Conservation (phyloP, 371 early-diverging fungal genomes). For the Mucor ambiguus region DNA sequence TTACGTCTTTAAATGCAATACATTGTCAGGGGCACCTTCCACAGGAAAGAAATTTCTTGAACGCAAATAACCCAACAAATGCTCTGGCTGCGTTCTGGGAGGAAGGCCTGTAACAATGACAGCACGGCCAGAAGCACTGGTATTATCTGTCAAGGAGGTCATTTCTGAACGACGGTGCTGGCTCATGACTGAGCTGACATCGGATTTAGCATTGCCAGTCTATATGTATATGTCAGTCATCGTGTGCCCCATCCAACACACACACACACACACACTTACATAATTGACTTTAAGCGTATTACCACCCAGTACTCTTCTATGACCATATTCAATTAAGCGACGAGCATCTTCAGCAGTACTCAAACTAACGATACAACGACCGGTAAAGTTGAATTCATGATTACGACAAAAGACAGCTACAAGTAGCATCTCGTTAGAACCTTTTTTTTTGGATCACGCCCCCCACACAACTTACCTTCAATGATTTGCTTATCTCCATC, state of each 20-base stretch:
- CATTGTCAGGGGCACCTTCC: slow-evolving; percentile 38
- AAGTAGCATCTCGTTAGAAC: no score
- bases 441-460: no score
- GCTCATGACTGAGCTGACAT: slow-evolving; percentile 15
- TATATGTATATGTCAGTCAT: no score
- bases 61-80: slow-evolving; percentile 41
- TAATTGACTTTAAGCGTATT: slow-evolving; percentile 31
- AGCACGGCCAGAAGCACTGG: slow-evolving; percentile 43
- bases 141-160: slow-evolving; percentile 30
- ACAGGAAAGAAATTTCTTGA: slow-evolving; percentile 44
- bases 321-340: slow-evolving; percentile 38
- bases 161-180: slow-evolving; percentile 33
- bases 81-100: slow-evolving; percentile 23
- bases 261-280: slow-evolving; percentile 29
- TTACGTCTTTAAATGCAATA: slow-evolving; percentile 42
- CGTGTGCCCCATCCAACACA: neutral
- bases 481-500: slow-evolving; percentile 41
- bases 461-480: slow-evolving; percentile 24
- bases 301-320: slow-evolving; percentile 44
- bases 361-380: slow-evolving; percentile 43
- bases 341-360: slow-evolving; percentile 32
- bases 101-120: slow-evolving; percentile 44
- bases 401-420: slow-evolving; percentile 46
- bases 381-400: slow-evolving; percentile 37
- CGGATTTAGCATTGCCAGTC: slow-evolving; percentile 13